phyloP scores from a whole-genome alignment of 192 early-diverging fungal species.

The Linnemannia schmuckeri region DNA sequence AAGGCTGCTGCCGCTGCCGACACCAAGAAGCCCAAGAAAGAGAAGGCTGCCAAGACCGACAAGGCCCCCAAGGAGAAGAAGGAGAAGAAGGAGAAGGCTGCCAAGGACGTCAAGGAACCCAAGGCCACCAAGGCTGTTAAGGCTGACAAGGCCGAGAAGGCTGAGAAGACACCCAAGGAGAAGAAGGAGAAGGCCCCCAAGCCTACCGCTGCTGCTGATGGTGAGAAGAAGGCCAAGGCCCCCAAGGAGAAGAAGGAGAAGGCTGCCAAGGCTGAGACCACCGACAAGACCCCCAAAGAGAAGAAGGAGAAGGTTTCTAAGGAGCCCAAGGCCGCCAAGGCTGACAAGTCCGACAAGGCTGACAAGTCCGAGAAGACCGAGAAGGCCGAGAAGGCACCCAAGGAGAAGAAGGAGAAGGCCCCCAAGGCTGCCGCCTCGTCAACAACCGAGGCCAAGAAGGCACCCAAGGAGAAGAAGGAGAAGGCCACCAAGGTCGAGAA shows the following conservation, averaged over 20 bases:
- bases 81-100: constrained; percentile 26
- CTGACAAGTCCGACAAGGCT: constrained; percentile 5
- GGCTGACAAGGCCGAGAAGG: constrained; percentile 21
- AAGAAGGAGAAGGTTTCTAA: constrained; percentile 34
- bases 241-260: constrained; percentile 41
- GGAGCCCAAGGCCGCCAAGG: constrained; percentile 14
- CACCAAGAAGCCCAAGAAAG: constrained; percentile 20
- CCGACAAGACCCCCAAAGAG: constrained; percentile 34
- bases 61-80: background rate
- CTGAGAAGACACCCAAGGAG: constrained; percentile 25
- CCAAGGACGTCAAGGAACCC: constrained; percentile 8
- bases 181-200: constrained; percentile 11
- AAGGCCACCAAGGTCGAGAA: constrained; percentile 28
- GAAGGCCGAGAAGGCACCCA: constrained; percentile 33
- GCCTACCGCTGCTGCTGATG: constrained; percentile 8
- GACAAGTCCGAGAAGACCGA: constrained; percentile 24
- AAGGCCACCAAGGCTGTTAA: constrained; percentile 3
- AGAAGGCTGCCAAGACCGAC: constrained; percentile 3
- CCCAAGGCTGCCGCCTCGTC: constrained; percentile 24
- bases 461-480: constrained; percentile 29
- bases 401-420: constrained; percentile 36
- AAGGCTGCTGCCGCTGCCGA: constrained; percentile 17
- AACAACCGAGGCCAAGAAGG: constrained; percentile 26
- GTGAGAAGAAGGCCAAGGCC: constrained; percentile 30
- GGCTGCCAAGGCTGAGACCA: background rate